Evolutionary conservation across 2,329 filamentous ascomycete species (phyloP), one percentile per base, ranked within the genome.

Genomic region (Cyphellophora europaea): DNA sequence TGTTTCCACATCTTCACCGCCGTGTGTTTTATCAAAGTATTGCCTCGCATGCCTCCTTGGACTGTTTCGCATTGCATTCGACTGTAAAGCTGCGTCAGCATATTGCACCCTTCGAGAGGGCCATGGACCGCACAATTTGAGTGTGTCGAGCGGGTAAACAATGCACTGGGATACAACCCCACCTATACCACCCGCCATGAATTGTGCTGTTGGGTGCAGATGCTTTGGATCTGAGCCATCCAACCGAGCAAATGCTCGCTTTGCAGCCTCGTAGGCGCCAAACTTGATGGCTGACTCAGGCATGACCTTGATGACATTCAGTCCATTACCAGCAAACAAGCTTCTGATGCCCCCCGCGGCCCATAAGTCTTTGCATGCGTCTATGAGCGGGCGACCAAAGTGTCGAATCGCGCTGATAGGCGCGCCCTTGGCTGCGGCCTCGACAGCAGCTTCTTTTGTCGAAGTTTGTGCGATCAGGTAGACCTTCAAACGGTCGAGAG

Each of bases 231-330:
- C 85, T 44, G 79, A 72, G 5, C 91, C 91, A 67, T 96, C 91
- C 33, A 95, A 61, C 40, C 75, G 78, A 32, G 89, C 86, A 41
- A 96, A 76, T 3, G 81, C 76, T 43, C 86, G 79, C 67, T 96
- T 98, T 6, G 87, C 82, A 33, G 86, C 87, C 74, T 98, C 91
- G 54, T 95, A 98, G 13, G 88, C 89, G 41, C 91, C 91, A 57
- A 98, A 98, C 61, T 95, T 93, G 55, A 98, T 94, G 16, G 91
- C 89, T 17, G 89, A 95, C 63, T 98, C 91, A 0, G 91, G 91
- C 86, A 96, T 94, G 41, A 98, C 91, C 60, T 98, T 98, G 53
- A 95, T 61, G 3, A 98, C 87, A 50, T 98, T 98, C 49, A 98
- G 67, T 3, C 91, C 91, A 53, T 98, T 98, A 23, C 91, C 91